Percentiles rank a stretch among this genome's conserved stretches.
phyloP scores from a whole-genome alignment of 2,329 filamentous ascomycete species.

The Blastomyces silverae region DNA sequence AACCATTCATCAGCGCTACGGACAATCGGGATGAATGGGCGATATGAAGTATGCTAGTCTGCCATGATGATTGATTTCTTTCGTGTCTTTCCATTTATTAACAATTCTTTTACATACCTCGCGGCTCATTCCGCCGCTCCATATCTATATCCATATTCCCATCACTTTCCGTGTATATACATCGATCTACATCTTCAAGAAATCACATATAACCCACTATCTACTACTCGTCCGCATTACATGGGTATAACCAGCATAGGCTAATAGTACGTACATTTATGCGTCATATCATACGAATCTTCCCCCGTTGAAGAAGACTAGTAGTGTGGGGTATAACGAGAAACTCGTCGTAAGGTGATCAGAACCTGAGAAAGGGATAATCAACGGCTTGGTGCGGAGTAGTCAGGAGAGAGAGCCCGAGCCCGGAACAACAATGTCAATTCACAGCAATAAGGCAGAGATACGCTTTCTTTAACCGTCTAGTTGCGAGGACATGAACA shows the following conservation, averaged over 20 bases:
- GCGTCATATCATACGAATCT: background rate
- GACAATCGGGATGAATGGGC: constrained; percentile 80
- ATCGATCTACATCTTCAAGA: background rate
- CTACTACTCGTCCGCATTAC: background rate
- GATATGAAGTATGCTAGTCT: constrained; percentile 36
- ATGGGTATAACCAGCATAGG: background rate
- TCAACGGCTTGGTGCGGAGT: background rate
- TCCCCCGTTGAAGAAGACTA: background rate
- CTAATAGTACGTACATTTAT: background rate
- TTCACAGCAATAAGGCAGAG: background rate
- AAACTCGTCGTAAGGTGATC: background rate
- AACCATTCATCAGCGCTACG: constrained; percentile 71
- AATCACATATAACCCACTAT: background rate
- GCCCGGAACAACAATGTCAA: background rate
- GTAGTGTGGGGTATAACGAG: background rate
- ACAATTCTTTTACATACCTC: background rate
- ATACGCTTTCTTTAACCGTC: background rate
- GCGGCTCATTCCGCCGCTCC: background rate
- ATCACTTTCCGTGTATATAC: constrained; percentile 2
- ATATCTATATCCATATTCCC: background rate
- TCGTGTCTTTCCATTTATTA: background rate
- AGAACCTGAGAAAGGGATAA: background rate
- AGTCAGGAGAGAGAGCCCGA: background rate
- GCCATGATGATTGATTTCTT: background rate
- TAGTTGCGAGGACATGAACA: background rate